phyloP scores from a whole-genome alignment of 208 protist species.

The Crithidia sp. region DNA sequence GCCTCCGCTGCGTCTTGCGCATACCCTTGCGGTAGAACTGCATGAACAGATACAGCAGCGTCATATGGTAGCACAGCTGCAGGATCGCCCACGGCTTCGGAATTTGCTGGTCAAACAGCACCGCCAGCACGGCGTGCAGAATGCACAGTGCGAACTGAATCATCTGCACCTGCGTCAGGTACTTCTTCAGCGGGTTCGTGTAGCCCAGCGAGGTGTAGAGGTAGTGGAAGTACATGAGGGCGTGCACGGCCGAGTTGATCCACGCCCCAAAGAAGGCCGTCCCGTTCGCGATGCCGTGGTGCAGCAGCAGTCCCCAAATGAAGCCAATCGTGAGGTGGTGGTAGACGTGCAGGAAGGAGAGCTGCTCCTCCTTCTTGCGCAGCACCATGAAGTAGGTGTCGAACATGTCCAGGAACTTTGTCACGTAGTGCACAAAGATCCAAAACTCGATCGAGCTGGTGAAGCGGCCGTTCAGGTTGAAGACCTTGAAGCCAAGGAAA shows the following conservation, averaged over 20 bases:
- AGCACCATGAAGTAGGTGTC: constrained; percentile 93
- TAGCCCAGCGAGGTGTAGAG: constrained; percentile 85
- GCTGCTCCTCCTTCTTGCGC: constrained; percentile 84
- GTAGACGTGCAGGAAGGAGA: constrained; percentile 92
- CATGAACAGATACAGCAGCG: constrained; percentile 85
- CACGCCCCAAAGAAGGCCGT: constrained; percentile 89
- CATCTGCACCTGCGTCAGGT: constrained; percentile 89
- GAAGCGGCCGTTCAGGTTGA: constrained; percentile 83
- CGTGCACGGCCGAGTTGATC: constrained; percentile 91
- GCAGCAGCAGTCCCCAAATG: constrained; percentile 88
- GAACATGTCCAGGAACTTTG: constrained; percentile 90
- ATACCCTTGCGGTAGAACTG: constrained; percentile 68
- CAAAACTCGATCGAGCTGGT: constrained; percentile 74
- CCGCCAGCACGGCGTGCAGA: constrained; percentile 74
- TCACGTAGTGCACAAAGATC: constrained; percentile 88
- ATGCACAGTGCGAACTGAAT: constrained; percentile 88
- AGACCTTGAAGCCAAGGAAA: constrained; percentile 59
- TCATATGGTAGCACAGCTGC: constrained; percentile 87
- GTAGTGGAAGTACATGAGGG: constrained; percentile 94
- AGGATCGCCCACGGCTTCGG: constrained; percentile 58
- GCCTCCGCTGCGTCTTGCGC: constrained; percentile 27
- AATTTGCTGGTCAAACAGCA: constrained; percentile 66
- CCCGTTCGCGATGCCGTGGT: constrained; percentile 85
- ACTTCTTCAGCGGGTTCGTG: constrained; percentile 87
- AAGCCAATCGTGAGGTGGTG: constrained; percentile 90